Percentiles rank a stretch among this genome's conserved stretches.
Conservation (phyloP, 768 basidiomycete genomes). For the Boletus rubescentipes region DNA sequence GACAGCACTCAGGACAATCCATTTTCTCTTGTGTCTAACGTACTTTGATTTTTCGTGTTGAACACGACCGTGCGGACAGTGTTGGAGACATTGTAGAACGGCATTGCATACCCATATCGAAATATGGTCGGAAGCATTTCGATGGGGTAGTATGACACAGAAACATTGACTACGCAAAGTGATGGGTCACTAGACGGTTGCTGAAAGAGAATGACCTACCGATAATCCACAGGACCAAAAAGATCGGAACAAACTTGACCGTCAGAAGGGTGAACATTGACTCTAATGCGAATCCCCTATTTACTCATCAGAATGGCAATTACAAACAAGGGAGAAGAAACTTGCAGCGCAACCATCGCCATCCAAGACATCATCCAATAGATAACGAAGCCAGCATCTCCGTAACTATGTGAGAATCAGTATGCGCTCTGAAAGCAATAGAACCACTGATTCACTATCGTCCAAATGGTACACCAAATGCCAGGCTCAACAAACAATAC, state of each 20-base stretch:
- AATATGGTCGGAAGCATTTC: constrained; percentile 56
- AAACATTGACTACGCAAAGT: constrained; percentile 48
- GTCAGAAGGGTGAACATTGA: constrained; percentile 58
- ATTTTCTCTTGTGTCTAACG: constrained; percentile 19
- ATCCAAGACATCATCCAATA: constrained; percentile 68
- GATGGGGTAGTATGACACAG: constrained; percentile 57
- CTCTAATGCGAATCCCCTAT: constrained; percentile 62
- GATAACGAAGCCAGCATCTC: constrained; percentile 56
- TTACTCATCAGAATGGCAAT: not conserved
- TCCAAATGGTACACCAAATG: constrained; percentile 57
- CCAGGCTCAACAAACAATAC: constrained; percentile 57
- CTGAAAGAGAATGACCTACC: constrained; percentile 28
- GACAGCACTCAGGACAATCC: not conserved
- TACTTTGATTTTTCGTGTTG: constrained; percentile 58
- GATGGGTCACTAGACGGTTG: not conserved
- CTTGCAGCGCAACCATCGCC: constrained; percentile 58
- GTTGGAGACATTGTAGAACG: constrained; percentile 69
- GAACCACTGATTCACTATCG: constrained; percentile 40
- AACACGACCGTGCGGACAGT: constrained; percentile 66
- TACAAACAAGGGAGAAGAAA: not conserved
- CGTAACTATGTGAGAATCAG: constrained; percentile 36
- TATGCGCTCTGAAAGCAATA: not conserved
- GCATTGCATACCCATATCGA: constrained; percentile 66
- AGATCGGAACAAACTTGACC: constrained; percentile 50
- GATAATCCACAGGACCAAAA: constrained; percentile 67